Conservation (phyloP, 2,329 filamentous ascomycete species). For the Allantophomopsis cytisporea region DNA sequence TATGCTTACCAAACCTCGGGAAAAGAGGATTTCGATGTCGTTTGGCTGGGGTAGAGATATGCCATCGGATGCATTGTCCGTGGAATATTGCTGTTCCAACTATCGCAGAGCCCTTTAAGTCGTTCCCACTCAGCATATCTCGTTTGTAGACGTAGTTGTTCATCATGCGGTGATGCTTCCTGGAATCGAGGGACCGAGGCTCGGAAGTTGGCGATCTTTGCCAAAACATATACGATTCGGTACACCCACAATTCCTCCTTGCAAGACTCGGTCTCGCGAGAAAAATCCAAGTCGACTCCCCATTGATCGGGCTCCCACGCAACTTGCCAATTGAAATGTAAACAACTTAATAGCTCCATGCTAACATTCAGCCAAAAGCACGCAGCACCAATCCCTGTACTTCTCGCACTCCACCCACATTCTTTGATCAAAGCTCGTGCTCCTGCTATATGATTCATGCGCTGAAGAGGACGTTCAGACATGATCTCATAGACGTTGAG, state of each 20-base stretch:
- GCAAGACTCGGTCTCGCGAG: constrained; percentile 38
- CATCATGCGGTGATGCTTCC: constrained; percentile 43
- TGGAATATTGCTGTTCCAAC: constrained; percentile 69
- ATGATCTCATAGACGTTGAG: constrained; percentile 91
- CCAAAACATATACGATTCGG: constrained; percentile 77
- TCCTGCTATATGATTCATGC: constrained; percentile 84
- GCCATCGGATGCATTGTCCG: constrained; percentile 79
- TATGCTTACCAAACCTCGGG: constrained; percentile 67
- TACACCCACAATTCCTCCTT: constrained; percentile 80
- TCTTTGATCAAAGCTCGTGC: constrained; percentile 79
- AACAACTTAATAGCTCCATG: constrained; percentile 78
- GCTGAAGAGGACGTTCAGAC: constrained; percentile 63
- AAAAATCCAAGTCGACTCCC: constrained; percentile 71
- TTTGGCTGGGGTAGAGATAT: constrained; percentile 57
- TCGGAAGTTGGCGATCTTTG: constrained; percentile 76
- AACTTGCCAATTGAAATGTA: constrained; percentile 76
- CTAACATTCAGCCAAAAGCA: constrained; percentile 93
- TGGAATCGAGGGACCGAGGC: constrained; percentile 51
- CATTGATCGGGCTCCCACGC: constrained; percentile 86
- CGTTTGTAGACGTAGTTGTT: constrained; percentile 49
- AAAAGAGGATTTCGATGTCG: constrained; percentile 59
- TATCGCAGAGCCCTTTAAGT: constrained; percentile 69
- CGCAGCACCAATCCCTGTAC: constrained; percentile 66
- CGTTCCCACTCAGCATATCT: constrained; percentile 65
- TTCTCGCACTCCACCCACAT: constrained; percentile 74